These are phyloP conservation scores for Wallemia mellicola DNA, from an alignment of 1,284 basidiomycete genomes.

Conservation along the genomic window DNA sequence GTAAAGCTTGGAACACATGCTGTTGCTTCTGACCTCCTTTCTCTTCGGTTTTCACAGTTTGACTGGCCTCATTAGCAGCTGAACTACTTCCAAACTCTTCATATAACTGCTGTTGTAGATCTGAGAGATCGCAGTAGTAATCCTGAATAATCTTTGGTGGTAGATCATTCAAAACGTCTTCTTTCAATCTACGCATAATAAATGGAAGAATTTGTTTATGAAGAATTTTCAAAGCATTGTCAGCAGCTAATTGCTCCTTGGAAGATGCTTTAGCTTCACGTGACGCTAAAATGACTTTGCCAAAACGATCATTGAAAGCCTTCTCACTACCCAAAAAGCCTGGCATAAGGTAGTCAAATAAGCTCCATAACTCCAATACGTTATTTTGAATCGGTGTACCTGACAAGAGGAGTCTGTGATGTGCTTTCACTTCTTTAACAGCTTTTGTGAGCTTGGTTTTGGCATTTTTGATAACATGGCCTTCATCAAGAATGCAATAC, in stretches of 20 bases:
- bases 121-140: constrained; percentile 91
- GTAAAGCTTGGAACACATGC: constrained; percentile 83
- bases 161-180: constrained; percentile 82
- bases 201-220: constrained; percentile 99
- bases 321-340: constrained; percentile 84
- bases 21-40: constrained; percentile 25
- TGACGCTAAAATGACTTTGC: constrained; percentile 82
- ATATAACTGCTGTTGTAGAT: constrained; percentile 71
- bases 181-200: constrained; percentile 78
- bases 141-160: constrained; percentile 99
- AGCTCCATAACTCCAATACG: constrained; percentile 87
- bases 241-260: constrained; percentile 83
- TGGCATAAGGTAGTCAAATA: constrained; percentile 99
- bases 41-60: constrained; percentile 15
- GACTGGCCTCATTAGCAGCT: constrained; percentile 32
- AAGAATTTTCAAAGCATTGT: constrained; percentile 71
- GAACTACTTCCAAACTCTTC: constrained; percentile 69
- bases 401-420: constrained; percentile 77
- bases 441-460: constrained; percentile 95
- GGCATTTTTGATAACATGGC: constrained; percentile 93
- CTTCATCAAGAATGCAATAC: constrained; percentile 93
- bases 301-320: constrained; percentile 86
- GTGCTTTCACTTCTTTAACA: constrained; percentile 64
- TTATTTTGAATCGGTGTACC: constrained; percentile 99
- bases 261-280: constrained; percentile 63